A percentile compares a stretch with the other conserved stretches of the same genome.
Conservation (phyloP, 305 asterid genomes). For the Fraxinus ornus region DNA sequence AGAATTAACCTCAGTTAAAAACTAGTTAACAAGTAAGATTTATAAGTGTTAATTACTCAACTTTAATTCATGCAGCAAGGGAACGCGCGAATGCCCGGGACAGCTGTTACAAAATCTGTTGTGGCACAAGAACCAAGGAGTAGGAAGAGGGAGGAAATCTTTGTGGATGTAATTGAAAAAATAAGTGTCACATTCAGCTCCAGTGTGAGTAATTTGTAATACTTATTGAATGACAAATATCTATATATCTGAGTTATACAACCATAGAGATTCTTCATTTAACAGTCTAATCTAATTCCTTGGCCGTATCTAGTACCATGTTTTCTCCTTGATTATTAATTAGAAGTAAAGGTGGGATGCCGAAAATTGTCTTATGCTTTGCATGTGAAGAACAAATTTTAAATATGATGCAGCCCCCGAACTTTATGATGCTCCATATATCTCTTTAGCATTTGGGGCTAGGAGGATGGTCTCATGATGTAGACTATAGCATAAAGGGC, state of each 20-base stretch:
- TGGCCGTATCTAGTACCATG: not conserved
- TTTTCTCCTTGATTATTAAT: constrained; percentile 6
- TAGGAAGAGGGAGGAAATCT: constrained; percentile 95
- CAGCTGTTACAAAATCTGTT: constrained; percentile 95
- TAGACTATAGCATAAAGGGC: constrained; percentile 1
- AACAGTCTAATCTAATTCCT: not conserved
- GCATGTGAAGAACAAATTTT: constrained; percentile 3
- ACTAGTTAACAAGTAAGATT: not conserved
- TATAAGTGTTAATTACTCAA: constrained; percentile 16
- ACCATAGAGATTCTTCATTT: not conserved
- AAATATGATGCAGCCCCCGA: not conserved
- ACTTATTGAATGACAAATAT: not conserved
- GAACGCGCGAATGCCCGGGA: constrained; percentile 95
- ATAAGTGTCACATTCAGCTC: constrained; percentile 74
- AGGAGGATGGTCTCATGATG: constrained; percentile 5
- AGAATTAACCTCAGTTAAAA: constrained; percentile 4
- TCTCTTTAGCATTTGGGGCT: not conserved
- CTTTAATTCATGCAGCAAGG: constrained; percentile 76
- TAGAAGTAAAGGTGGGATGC: not conserved
- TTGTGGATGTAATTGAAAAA: constrained; percentile 97
- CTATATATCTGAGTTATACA: not conserved
- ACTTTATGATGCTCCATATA: not conserved
- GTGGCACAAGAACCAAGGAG: constrained; percentile 98
- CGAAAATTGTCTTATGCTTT: constrained; percentile 14
- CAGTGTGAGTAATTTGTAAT: not conserved